Percentiles rank a stretch among this genome's conserved stretches.
Conservation (phyloP, 371 early-diverging fungal species). For the Spiromyces aspiralis region DNA sequence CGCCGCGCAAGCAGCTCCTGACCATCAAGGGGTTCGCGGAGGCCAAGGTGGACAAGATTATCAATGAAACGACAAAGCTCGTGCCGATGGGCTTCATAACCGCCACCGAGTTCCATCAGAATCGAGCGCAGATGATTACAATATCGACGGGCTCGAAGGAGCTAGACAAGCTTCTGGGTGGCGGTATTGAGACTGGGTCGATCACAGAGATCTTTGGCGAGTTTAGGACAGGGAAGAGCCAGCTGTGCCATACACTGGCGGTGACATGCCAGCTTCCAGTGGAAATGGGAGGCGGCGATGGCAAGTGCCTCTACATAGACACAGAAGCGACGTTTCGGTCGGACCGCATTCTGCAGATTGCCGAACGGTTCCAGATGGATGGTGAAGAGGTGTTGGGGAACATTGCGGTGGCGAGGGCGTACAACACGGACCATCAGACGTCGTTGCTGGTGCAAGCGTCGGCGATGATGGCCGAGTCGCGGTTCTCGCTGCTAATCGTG, state of each 20-base stretch:
- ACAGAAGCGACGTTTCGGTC: conserved; percentile 99
- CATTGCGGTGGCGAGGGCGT: conserved; percentile 93
- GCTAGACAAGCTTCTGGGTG: conserved; percentile 90
- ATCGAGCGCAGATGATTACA: conserved; percentile 69
- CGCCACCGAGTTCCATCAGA: conserved; percentile 86
- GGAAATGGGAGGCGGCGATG: conserved; percentile 86
- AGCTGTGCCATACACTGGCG: conserved; percentile 96
- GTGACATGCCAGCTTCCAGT: conserved; percentile 92
- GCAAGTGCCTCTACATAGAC: conserved; percentile 97
- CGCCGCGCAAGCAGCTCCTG: conserved; percentile 85
- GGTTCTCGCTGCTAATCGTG: conserved; percentile 85
- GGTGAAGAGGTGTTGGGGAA: conserved; percentile 87
- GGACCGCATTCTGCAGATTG: conserved; percentile 74
- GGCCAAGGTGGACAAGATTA: conserved; percentile 95
- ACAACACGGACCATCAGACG: conserved; percentile 96
- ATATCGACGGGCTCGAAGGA: conserved; percentile 94
- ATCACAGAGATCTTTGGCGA: conserved; percentile 99
- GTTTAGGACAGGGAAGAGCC: conserved; percentile 99
- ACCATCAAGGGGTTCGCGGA: conserved; percentile 97
- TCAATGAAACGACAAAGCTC: conserved; percentile 86
- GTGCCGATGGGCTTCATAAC: conserved; percentile 97
- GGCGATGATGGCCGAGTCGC: conserved; percentile 91
- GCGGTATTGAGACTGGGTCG: conserved; percentile 96
- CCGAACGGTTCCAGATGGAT: conserved; percentile 75
- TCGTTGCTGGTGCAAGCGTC: conserved; percentile 83